Conservation (phyloP, 1,139 yeast species). For the Lodderomyces beijingensis region DNA sequence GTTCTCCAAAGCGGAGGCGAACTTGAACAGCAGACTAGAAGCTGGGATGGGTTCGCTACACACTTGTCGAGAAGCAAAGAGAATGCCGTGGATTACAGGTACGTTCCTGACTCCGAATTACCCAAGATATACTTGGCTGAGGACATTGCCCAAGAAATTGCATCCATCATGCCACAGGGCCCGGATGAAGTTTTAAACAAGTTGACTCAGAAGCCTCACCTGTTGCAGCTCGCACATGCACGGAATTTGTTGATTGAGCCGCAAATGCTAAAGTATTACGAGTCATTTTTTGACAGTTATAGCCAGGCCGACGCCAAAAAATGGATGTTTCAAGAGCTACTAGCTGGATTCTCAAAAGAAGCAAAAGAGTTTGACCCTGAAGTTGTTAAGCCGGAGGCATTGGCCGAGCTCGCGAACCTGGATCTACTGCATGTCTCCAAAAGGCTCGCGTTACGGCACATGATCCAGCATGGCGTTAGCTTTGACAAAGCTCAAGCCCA, state of each 20-base stretch:
- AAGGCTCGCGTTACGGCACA: slow-evolving; percentile 54
- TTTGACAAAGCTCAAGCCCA: slow-evolving; percentile 41
- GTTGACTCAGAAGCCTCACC: slow-evolving; percentile 49
- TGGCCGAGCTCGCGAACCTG: slow-evolving; percentile 23
- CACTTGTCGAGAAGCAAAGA: slow-evolving; percentile 71
- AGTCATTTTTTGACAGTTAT: slow-evolving; percentile 32
- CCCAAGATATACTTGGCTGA: slow-evolving; percentile 52
- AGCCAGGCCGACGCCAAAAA: slow-evolving; percentile 49
- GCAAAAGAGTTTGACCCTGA: slow-evolving; percentile 35
- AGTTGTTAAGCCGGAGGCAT: slow-evolving; percentile 25
- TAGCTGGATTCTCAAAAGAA: slow-evolving; percentile 63
- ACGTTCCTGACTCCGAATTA: slow-evolving; percentile 91
- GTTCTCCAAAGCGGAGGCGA: slow-evolving; percentile 31
- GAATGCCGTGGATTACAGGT: slow-evolving; percentile 79
- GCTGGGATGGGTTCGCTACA: slow-evolving; percentile 81
- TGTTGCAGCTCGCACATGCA: slow-evolving; percentile 69
- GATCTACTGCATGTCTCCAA: slow-evolving; percentile 53
- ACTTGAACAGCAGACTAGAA: slow-evolving; percentile 71
- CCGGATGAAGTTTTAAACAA: slow-evolving; percentile 59
- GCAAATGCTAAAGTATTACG: slow-evolving; percentile 47
- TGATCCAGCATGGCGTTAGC: slow-evolving; percentile 44
- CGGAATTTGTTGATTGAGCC: slow-evolving; percentile 51
- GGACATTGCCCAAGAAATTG: slow-evolving; percentile 31
- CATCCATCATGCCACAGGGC: slow-evolving; percentile 46
- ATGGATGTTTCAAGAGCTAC: slow-evolving; percentile 80